Evolutionary conservation across 169 alveolate species (phyloP), one percentile per base, ranked within the genome.

Genomic region (Eimeria tenella): DNA sequence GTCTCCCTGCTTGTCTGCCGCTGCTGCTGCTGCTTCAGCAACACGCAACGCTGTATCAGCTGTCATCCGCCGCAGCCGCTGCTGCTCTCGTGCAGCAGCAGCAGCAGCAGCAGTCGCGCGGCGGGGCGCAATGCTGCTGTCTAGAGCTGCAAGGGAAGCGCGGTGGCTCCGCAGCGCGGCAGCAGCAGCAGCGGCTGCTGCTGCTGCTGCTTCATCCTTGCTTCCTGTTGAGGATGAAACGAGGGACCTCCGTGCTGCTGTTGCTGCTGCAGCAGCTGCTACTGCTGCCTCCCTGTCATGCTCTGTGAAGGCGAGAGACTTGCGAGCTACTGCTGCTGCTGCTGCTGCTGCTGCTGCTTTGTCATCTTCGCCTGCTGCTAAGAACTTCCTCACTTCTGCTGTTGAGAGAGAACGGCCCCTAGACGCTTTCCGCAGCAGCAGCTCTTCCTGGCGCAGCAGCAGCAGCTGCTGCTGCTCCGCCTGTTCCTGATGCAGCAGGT

Each of bases 381-480:
- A 7, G 55, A 55, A 71, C 53, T 31, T 31, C 6, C 82, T 25
- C 55, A 13, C 82, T 13, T 3, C 68, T 71, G 82, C 50, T 71
- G 82, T 71, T 23, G 82, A 71, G 52, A 50, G 15, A 13, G 82
- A 71, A 10, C 82, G 49, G 53, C 50, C 82, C 0, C 49, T 71
- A 13, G 82, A 19, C 17, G 23, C 55, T 21, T 31, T 55, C 82
- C 23, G 82, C 55, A 71, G 82, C 53, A 71, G 50, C 50, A 71
- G 82, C 55, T 71, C 82, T 31, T 71, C 82, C 49, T 71, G 82
- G 53, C 82, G 82, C 55, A 71, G 82, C 82, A 71, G 82, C 82
- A 71, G 82, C 50, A 71, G 82, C 53, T 71, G 82, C 55, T 71
- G 82, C 82, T 71, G 82, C 68, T 58, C 68, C 2, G 19, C 21